Evolutionary conservation across 441 rosid genomes (phyloP), one percentile per base, ranked within the genome.

Genomic region (Arabidopsis lyrata): DNA sequence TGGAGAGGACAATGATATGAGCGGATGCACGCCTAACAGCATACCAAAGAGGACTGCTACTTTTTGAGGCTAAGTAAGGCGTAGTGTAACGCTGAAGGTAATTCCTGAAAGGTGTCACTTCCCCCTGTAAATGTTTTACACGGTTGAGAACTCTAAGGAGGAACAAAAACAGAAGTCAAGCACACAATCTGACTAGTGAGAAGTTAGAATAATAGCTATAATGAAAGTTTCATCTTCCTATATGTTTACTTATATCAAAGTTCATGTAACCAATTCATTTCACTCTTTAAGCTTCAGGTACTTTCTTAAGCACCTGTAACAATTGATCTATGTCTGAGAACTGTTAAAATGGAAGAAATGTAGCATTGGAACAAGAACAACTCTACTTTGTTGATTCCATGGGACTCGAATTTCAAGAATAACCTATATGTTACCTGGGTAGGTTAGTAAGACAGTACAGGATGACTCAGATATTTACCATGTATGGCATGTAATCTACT

Each of bases 21-120:
- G 92, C 90, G 0, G 95, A 89, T 27, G 89, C 92, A 35, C 90
- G 89, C 75, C 85, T 86, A 77, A 89, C 53, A 38, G 95, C 85
- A 79, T 89, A 87, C 88, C 86, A 89, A 42, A 89, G 86, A 68
- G 92, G 89, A 74, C 41, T 83, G 75, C 78, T 86, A 73, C 92
- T 89, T 70, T 83, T 69, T 15, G 90, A 85, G 50, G 90, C 89
- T 81, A 81, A 68, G 78, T 89, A 73, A 72, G 95, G 90, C 20
- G 95, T 89, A 36, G 89, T 79, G 74, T 81, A 86, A 63, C 92
- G 89, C 45, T 85, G 78, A 75, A 87, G 89, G 80, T 59, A 85
- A 59, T 81, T 73, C 72, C 81, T 86, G 78, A 89, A 87, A 65
- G 95, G 88, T 74, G 82, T 1, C 55, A 86, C 79, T 75, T 89